phyloP scores from a whole-genome alignment of 2,329 filamentous ascomycete species.

The Dactylellina cionopaga region DNA sequence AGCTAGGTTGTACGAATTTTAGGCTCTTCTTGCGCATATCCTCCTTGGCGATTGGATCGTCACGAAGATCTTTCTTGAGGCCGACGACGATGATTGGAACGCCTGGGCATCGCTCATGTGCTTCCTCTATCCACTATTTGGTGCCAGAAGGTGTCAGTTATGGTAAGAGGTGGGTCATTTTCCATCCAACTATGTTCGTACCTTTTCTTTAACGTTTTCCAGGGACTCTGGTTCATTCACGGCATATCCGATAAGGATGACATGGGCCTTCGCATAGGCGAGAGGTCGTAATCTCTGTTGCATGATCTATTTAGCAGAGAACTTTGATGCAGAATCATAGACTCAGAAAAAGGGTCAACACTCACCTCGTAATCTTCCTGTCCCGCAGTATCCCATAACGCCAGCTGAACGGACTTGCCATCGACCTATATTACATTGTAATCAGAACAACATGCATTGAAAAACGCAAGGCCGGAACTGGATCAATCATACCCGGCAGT shows the following conservation, averaged over 20 bases:
- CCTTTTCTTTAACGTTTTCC: conserved; percentile 98
- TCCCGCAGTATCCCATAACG: conserved; percentile 98
- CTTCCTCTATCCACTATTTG: conserved; percentile 94
- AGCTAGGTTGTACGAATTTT: conserved; percentile 83
- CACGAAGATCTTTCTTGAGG: conserved; percentile 94
- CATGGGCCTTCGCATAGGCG: conserved; percentile 96
- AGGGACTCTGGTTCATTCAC: conserved; percentile 95
- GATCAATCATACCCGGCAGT: conserved; percentile 89
- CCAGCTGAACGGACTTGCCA: conserved; percentile 97
- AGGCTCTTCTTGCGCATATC: conserved; percentile 96
- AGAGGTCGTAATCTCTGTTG: conserved; percentile 79
- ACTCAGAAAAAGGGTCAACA: neutral
- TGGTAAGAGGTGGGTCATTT: neutral
- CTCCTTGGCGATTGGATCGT: conserved; percentile 92
- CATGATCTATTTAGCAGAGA: neutral
- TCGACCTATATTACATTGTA: conserved; percentile 64
- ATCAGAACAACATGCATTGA: neutral
- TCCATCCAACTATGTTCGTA: too few species aligned
- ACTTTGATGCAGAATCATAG: neutral
- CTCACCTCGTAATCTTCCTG: conserved; percentile 91
- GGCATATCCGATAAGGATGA: conserved; percentile 94
- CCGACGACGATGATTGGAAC: conserved; percentile 97
- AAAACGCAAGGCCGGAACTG: too few species aligned
- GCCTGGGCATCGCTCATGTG: conserved; percentile 86
- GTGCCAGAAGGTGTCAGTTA: conserved; percentile 17